Conservation (phyloP, 2,329 filamentous ascomycete genomes). For the Botrytis sinoallii region DNA sequence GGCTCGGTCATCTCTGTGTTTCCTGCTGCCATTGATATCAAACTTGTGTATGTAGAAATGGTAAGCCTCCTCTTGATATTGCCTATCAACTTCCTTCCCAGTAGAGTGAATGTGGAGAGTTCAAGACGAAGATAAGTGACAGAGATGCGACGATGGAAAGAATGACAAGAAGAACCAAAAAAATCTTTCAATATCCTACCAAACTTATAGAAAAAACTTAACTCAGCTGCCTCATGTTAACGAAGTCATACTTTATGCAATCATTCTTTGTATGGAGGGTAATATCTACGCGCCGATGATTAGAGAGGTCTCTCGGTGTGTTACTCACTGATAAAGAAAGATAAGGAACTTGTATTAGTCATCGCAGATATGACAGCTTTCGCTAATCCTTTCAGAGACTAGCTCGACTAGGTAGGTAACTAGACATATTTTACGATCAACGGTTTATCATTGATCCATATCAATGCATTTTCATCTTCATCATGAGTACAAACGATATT, state of each 20-base stretch:
- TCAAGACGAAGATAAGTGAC: background rate
- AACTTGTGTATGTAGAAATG: background rate
- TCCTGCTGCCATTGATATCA: background rate
- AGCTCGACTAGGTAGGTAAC: background rate
- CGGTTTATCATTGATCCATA: background rate
- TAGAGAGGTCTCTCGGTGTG: background rate
- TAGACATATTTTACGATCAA: background rate
- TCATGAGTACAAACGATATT: background rate
- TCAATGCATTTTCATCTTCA: background rate
- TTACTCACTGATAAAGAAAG: background rate
- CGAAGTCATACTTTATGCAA: background rate
- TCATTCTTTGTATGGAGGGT: conserved; percentile 6
- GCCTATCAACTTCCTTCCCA: background rate
- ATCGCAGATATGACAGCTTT: background rate
- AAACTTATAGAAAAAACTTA: background rate
- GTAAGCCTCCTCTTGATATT: background rate
- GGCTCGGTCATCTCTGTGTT: conserved; percentile 21
- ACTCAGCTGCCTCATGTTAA: background rate
- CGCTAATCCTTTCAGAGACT: background rate
- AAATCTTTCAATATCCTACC: background rate
- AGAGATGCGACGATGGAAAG: background rate
- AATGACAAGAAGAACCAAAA: background rate
- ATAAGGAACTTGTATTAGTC: conserved; percentile 12
- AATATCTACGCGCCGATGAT: background rate
- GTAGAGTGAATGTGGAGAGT: background rate